Evolutionary conservation across 345 rosid species (phyloP).

Genomic region (rapeseed (Brassica napus)): DNA sequence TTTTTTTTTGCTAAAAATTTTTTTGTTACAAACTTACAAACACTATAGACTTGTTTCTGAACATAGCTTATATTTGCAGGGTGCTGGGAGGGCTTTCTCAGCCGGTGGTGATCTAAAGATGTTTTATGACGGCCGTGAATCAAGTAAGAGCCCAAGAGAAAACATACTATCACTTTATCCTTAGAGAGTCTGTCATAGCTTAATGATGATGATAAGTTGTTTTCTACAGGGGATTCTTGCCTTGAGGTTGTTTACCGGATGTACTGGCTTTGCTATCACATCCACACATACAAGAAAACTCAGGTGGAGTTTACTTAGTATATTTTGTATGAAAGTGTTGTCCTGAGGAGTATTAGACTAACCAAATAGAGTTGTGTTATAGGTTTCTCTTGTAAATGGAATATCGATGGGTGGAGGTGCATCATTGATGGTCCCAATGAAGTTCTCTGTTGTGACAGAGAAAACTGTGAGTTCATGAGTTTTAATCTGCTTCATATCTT

Average conservation of each 20-base stretch:
- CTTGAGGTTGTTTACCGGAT: constrained; percentile 89
- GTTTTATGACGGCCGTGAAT: constrained; percentile 79
- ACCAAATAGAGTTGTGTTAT: constrained; percentile 4
- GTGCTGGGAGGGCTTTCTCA: constrained; percentile 89
- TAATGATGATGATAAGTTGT: not conserved
- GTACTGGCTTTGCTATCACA: constrained; percentile 96
- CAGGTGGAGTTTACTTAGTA: constrained; percentile 45
- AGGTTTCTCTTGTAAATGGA: constrained; percentile 90
- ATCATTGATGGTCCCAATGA: constrained; percentile 88
- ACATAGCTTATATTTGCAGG: constrained; percentile 45
- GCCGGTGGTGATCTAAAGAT: constrained; percentile 94
- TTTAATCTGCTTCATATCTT: not conserved
- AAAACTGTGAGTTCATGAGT: constrained; percentile 63
- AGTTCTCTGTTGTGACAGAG: constrained; percentile 89
- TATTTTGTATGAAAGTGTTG: not conserved
- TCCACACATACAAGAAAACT: constrained; percentile 82
- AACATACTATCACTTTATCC: not conserved
- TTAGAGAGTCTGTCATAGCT: not conserved
- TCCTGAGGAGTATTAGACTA: constrained; percentile 1
- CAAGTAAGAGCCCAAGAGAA: constrained; percentile 50
- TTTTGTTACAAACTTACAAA: not conserved
- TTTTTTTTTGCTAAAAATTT: too few species aligned
- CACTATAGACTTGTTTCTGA: not conserved
- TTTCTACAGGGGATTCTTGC: constrained; percentile 81
- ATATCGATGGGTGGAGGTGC: constrained; percentile 99